phyloP scores from a whole-genome alignment of 1,284 basidiomycete genomes.

The Rhodotorula sp. region DNA sequence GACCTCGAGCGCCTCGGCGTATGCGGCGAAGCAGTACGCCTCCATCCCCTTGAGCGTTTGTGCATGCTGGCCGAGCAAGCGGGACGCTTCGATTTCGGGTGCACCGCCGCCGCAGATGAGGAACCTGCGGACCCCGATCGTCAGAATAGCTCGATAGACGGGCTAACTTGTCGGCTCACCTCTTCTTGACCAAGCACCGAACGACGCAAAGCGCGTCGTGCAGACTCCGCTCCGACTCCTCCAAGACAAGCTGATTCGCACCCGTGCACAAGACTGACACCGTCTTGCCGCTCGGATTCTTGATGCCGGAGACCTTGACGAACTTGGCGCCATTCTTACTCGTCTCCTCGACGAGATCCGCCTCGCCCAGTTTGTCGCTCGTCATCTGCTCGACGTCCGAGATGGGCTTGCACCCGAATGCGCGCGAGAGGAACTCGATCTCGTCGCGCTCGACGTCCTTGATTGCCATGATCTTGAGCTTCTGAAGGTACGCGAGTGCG shows the following conservation, averaged over 20 bases:
- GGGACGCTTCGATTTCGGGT: conserved; percentile 97
- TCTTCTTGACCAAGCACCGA: conserved; percentile 95
- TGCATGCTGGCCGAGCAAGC: conserved; percentile 83
- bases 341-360: conserved; percentile 91
- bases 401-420: conserved; percentile 90
- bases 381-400: conserved; percentile 97
- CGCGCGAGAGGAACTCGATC: conserved; percentile 95
- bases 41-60: conserved; percentile 97
- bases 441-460: conserved; percentile 99
- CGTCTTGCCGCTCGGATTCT: conserved; percentile 83
- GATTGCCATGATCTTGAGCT: conserved; percentile 93
- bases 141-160: not conserved
- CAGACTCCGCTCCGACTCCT: conserved; percentile 94
- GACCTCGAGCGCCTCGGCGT: conserved; percentile 95
- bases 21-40: conserved; percentile 98
- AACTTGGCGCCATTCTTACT: conserved; percentile 83
- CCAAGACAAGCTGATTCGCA: conserved; percentile 87
- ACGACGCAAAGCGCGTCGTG: conserved; percentile 99
- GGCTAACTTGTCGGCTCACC: conserved; percentile 56
- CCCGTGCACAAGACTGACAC: conserved; percentile 96
- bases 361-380: conserved; percentile 97
- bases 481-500: conserved; percentile 97
- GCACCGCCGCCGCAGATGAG: conserved; percentile 96
- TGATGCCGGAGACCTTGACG: conserved; percentile 91
- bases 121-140: conserved; percentile 58